Evolutionary conservation across 1,139 yeast species (phyloP).

Genomic region (Pneumocystis oryctolagi): DNA sequence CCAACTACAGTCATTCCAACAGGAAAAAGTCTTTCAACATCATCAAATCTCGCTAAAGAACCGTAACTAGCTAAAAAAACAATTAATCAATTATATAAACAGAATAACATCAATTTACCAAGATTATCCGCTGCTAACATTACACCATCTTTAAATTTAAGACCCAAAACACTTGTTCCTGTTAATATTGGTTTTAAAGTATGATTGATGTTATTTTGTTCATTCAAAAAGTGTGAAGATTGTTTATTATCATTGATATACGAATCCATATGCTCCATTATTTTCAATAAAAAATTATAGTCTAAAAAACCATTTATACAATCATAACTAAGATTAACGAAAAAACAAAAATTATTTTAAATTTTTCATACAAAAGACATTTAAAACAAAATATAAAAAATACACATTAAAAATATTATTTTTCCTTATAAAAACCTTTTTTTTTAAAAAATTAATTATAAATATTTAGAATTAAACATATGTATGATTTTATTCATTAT

Average conservation of each 20-base stretch:
- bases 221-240: background rate
- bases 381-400: background rate
- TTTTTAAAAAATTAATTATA: background rate
- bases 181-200: conserved; percentile 93
- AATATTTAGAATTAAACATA: background rate
- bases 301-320: too few species aligned
- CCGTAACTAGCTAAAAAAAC: conserved; percentile 50
- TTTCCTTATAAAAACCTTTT: background rate
- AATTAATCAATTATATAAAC: background rate
- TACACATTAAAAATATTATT: too few species aligned
- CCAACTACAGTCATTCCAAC: conserved; percentile 93
- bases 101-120: conserved; percentile 30
- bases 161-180: conserved; percentile 86
- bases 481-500: background rate
- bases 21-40: conserved; percentile 66
- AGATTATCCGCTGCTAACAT: conserved; percentile 89
- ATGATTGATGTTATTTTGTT: conserved; percentile 26
- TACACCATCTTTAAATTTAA: conserved; percentile 80
- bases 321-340: too few species aligned
- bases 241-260: background rate
- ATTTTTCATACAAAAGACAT: background rate
- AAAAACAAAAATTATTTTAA: too few species aligned
- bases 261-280: background rate
- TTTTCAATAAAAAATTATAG: background rate
- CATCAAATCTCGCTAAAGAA: conserved; percentile 70